Percentiles rank a stretch among this genome's conserved stretches.
These are phyloP conservation scores for Fusarium odoratissimum DNA, from an alignment of 2,329 filamentous ascomycete genomes.

Conservation along the genomic window DNA sequence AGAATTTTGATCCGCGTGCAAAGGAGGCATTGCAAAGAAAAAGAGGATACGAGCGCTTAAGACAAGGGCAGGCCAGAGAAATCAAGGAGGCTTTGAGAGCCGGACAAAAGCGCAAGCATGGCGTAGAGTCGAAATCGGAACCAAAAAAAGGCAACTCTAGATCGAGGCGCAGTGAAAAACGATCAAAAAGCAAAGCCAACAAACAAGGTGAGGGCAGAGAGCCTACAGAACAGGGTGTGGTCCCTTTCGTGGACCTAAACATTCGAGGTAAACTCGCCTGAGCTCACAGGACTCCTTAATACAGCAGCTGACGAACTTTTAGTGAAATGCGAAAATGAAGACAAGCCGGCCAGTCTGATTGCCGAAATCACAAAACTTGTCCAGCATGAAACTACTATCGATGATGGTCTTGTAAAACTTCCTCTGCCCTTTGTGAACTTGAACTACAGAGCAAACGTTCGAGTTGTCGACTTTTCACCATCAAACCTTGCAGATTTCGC, in stretches of 20 bases:
- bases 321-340: constrained; percentile 61
- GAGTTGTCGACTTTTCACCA: constrained; percentile 87
- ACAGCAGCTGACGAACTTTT: constrained; percentile 12
- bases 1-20: constrained; percentile 60
- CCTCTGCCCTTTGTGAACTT: constrained; percentile 79
- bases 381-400: constrained; percentile 57
- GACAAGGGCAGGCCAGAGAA: constrained; percentile 54
- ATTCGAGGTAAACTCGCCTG: constrained; percentile 41
- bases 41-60: constrained; percentile 69
- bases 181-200: constrained; percentile 23
- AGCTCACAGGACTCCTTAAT: not conserved
- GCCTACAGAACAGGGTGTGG: constrained; percentile 41
- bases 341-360: constrained; percentile 51
- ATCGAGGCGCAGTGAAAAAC: constrained; percentile 34
- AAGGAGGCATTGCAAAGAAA: constrained; percentile 72
- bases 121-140: constrained; percentile 42
- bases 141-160: constrained; percentile 44
- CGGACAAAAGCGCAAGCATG: constrained; percentile 54
- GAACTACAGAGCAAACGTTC: constrained; percentile 75
- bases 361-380: constrained; percentile 55
- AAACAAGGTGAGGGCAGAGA: constrained; percentile 7
- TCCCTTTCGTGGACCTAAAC: constrained; percentile 48
- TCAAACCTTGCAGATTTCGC: constrained; percentile 77
- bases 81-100: constrained; percentile 52
- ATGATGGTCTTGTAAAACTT: constrained; percentile 51